These are phyloP conservation scores for Suillus fuscotomentosus DNA, from an alignment of 768 basidiomycete genomes.

Conservation along the genomic window DNA sequence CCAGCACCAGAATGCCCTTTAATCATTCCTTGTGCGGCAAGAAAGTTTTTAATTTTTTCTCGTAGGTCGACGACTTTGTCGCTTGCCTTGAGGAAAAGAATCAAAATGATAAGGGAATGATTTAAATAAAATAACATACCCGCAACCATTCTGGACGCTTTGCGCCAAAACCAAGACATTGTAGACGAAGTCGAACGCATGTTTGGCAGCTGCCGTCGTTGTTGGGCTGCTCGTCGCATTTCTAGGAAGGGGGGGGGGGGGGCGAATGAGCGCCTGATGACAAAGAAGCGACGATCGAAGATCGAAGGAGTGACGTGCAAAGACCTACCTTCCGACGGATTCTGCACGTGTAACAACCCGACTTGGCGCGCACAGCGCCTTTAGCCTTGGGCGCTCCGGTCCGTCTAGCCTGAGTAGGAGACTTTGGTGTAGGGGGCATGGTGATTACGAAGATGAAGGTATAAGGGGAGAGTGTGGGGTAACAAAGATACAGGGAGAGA, in stretches of 20 bases:
- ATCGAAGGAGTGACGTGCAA: conserved; percentile 8
- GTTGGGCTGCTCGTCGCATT: conserved; percentile 79
- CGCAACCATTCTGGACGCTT: conserved; percentile 86
- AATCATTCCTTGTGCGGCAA: conserved; percentile 85
- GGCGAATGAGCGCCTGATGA: conserved; percentile 12
- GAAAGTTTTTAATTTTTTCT: conserved; percentile 76
- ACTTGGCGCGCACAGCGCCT: conserved; percentile 82
- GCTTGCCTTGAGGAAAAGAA: conserved; percentile 52
- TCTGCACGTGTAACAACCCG: conserved; percentile 86
- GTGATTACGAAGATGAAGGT: conserved; percentile 12
- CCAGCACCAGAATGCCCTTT: conserved; percentile 81
- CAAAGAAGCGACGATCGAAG: conserved; percentile 6
- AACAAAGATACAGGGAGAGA: conserved; percentile 18
- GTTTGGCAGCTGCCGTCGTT: conserved; percentile 66
- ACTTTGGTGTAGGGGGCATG: conserved; percentile 36
- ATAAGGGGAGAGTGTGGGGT: conserved; percentile 19
- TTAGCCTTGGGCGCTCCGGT: conserved; percentile 68
- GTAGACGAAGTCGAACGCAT: conserved; percentile 75
- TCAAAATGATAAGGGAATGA: neutral
- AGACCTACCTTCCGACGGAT: conserved; percentile 74
- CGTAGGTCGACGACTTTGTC: conserved; percentile 66
- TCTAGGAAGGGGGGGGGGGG: conserved; percentile 41
- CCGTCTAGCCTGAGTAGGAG: conserved; percentile 40
- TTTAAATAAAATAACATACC: conserved; percentile 38
- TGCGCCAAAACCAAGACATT: conserved; percentile 82